Evolutionary conservation across 2,329 filamentous ascomycete species (phyloP).

Genomic region (Colletotrichum brevisporum): DNA sequence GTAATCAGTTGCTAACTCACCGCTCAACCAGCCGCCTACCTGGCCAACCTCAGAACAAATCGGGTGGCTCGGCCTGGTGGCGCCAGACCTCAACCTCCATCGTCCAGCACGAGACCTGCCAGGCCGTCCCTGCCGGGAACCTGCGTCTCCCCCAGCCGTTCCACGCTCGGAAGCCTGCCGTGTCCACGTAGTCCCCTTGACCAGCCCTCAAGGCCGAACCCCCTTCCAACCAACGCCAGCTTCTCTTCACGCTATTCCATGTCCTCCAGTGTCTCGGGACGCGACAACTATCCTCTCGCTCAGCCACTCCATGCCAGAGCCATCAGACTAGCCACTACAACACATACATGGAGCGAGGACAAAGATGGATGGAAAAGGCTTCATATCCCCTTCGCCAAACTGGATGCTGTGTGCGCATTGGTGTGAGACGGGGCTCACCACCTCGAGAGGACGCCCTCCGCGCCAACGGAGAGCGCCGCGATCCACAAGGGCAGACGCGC

Average conservation of each 20-base stretch:
- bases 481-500: slow-evolving; percentile 68
- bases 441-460: slow-evolving; percentile 2
- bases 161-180: slow-evolving; percentile 24
- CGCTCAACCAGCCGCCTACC: slow-evolving; percentile 35
- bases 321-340: no score
- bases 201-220: slow-evolving; percentile 37
- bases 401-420: slow-evolving; percentile 77
- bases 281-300: slow-evolving; percentile 66
- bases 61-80: slow-evolving; percentile 78
- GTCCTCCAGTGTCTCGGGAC: slow-evolving; percentile 57
- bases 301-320: no score
- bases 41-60: slow-evolving; percentile 76
- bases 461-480: no score
- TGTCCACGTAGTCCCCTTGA: slow-evolving; percentile 34
- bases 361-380: slow-evolving; percentile 86
- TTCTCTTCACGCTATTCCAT: slow-evolving; percentile 66
- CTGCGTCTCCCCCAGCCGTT: slow-evolving; percentile 44
- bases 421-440: slow-evolving; percentile 46
- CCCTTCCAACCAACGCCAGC: slow-evolving; percentile 51
- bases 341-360: slow-evolving; percentile 81
- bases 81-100: slow-evolving; percentile 72
- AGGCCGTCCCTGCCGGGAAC: slow-evolving; percentile 49
- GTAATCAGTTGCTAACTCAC: slow-evolving; percentile 16
- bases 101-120: slow-evolving; percentile 50
- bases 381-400: no score